Evolutionary conservation across 1,284 basidiomycete genomes (phyloP).

Genomic region (Ustilago nuda): DNA sequence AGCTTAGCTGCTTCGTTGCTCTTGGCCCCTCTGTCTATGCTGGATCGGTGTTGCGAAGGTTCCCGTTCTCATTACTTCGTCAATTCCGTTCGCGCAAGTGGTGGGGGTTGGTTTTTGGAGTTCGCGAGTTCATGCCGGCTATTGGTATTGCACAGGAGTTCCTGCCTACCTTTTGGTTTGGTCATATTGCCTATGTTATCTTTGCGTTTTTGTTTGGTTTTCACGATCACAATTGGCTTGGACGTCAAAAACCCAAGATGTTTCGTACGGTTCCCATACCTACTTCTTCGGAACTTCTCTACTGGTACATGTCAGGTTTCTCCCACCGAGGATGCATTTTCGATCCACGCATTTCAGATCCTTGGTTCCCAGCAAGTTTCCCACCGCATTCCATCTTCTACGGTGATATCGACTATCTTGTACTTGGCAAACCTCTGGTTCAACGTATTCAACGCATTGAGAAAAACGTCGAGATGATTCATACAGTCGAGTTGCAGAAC

Average conservation of each 20-base stretch:
- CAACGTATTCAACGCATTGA: conserved; percentile 63
- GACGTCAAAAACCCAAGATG: conserved; percentile 67
- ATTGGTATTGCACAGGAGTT: conserved; percentile 60
- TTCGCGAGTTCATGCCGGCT: conserved; percentile 65
- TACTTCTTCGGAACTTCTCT: conserved; percentile 66
- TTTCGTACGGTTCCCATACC: conserved; percentile 64
- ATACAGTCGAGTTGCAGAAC: conserved; percentile 66
- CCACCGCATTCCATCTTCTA: conserved; percentile 67
- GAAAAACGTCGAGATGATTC: conserved; percentile 66
- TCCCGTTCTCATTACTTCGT: conserved; percentile 66
- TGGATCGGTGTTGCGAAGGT: conserved; percentile 64
- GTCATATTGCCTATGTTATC: conserved; percentile 67
- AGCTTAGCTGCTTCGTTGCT: conserved; percentile 64
- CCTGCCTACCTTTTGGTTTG: conserved; percentile 64
- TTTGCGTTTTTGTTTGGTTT: conserved; percentile 67
- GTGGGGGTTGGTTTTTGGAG: conserved; percentile 67
- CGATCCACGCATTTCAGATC: conserved; percentile 62
- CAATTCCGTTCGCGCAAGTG: conserved; percentile 63
- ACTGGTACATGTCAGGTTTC: conserved; percentile 68
- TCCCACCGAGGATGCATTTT: conserved; percentile 68
- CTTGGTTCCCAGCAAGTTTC: conserved; percentile 66
- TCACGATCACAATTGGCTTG: conserved; percentile 67
- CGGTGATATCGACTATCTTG: conserved; percentile 65
- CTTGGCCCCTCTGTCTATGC: conserved; percentile 68
- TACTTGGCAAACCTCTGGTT: conserved; percentile 66